Evolutionary conservation across 495 filamentous ascomycete species (phyloP).

Genomic region (Neurospora terricola): DNA sequence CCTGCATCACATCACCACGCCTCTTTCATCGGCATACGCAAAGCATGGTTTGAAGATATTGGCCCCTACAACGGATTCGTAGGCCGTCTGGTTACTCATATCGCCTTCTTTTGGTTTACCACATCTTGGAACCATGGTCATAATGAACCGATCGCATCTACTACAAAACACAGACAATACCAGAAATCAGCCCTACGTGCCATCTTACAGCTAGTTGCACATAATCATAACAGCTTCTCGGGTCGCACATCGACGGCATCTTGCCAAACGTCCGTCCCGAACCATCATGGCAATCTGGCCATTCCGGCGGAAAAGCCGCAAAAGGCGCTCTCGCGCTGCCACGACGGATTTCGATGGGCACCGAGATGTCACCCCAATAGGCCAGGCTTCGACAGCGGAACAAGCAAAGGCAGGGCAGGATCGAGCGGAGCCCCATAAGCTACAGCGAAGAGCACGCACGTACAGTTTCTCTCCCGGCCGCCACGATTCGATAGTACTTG

Average conservation of each 20-base stretch:
- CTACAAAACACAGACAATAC: conserved; percentile 2
- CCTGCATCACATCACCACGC: not conserved
- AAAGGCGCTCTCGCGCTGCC: conserved; percentile 31
- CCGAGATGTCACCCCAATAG: conserved; percentile 9
- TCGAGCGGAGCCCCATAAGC: conserved; percentile 34
- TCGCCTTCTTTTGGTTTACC: not conserved
- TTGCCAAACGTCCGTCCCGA: not conserved
- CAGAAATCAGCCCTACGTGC: conserved; percentile 1
- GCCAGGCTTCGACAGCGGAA: conserved; percentile 8
- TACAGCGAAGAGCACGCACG: conserved; percentile 36
- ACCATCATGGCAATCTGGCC: conserved; percentile 64
- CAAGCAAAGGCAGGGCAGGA: conserved; percentile 14
- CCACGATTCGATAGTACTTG: conserved; percentile 34
- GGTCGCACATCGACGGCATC: not conserved
- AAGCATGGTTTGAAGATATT: conserved; percentile 18
- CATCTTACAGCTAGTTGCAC: not conserved
- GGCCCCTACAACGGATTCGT: conserved; percentile 4
- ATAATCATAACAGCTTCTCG: not conserved
- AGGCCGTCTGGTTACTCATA: not conserved
- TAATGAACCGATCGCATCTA: conserved; percentile 13
- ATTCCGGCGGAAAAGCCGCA: conserved; percentile 57
- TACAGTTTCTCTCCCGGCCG: conserved; percentile 47
- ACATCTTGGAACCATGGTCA: conserved; percentile 7
- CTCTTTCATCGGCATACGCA: not conserved
- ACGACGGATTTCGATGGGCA: conserved; percentile 24